Percentiles rank a stretch among this genome's conserved stretches.
These are phyloP conservation scores for Schizophyllum amplum DNA, from an alignment of 1,284 basidiomycete species.

Conservation along the genomic window DNA sequence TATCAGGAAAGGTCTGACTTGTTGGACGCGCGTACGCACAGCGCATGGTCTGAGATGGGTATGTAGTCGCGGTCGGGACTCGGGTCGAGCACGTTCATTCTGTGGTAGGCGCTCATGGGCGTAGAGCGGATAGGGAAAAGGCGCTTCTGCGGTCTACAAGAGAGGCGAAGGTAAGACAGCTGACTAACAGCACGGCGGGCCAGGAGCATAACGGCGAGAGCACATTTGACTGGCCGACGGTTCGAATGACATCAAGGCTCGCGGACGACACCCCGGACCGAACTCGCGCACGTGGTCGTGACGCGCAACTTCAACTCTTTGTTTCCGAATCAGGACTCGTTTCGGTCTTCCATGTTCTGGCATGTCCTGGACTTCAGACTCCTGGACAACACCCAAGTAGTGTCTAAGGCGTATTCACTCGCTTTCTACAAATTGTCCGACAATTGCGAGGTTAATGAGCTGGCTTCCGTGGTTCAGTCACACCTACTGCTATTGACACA, in stretches of 20 bases:
- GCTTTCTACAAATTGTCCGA: too few species aligned
- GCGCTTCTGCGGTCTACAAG: background rate
- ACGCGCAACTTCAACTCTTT: too few species aligned
- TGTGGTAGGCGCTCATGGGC: background rate
- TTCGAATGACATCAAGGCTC: background rate
- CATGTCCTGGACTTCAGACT: too few species aligned
- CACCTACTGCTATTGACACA: too few species aligned
- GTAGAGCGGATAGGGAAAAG: background rate
- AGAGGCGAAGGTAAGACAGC: background rate
- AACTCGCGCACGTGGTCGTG: background rate
- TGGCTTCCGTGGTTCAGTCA: too few species aligned
- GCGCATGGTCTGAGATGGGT: constrained; percentile 61
- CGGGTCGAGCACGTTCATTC: constrained; percentile 17
- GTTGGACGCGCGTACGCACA: constrained; percentile 35
- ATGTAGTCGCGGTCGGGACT: constrained; percentile 46
- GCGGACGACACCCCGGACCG: background rate
- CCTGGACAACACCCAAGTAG: too few species aligned
- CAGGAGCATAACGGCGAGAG: background rate
- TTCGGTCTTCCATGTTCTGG: too few species aligned
- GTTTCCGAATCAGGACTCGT: too few species aligned
- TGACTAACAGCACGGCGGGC: background rate
- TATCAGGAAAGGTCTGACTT: constrained; percentile 7
- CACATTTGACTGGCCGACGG: background rate
- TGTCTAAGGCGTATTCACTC: too few species aligned
- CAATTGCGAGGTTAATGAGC: too few species aligned